Evolutionary conservation across 163 green algal species (phyloP).

Genomic region (Chloromonas sp.): DNA sequence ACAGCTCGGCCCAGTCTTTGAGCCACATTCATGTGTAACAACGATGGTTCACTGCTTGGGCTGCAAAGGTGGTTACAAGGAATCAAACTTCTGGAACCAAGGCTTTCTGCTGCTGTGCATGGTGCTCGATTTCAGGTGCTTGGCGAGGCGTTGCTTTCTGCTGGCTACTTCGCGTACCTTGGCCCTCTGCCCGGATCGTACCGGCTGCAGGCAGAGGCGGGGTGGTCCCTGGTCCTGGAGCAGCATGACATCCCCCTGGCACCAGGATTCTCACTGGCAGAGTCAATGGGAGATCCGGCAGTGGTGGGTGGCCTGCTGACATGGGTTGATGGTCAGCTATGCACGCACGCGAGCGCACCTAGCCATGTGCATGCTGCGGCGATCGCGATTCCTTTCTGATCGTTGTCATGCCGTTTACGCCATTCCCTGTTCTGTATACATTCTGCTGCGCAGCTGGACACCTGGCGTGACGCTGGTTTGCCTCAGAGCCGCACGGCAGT

Average conservation of each 20-base stretch:
- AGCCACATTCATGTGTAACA: too few relatives aligned
- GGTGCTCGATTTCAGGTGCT: conserved; percentile 14
- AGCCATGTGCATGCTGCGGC: too few relatives aligned
- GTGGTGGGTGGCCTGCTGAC: background rate
- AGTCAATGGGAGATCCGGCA: background rate
- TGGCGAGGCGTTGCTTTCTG: conserved; percentile 27
- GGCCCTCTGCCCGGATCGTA: conserved; percentile 21
- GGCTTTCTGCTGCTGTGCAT: too few relatives aligned
- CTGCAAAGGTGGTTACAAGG: too few relatives aligned
- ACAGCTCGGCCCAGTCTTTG: too few relatives aligned
- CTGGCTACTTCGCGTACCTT: conserved; percentile 29
- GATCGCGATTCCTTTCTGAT: too few relatives aligned
- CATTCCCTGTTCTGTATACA: too few relatives aligned
- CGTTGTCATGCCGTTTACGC: too few relatives aligned
- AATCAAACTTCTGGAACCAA: too few relatives aligned
- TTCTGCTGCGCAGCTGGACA: conserved; percentile 13
- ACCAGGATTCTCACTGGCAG: conserved; percentile 4
- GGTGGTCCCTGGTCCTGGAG: conserved; percentile 6
- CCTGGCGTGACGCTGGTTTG: conserved; percentile 24
- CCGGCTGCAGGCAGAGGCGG: conserved; percentile 12
- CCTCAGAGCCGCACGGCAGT: conserved; percentile 30
- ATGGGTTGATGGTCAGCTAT: background rate
- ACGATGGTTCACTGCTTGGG: too few relatives aligned
- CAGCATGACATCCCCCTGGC: background rate
- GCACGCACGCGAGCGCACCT: background rate